phyloP scores from a whole-genome alignment of 306 rosid species.

The Astragalus membranaceus region DNA sequence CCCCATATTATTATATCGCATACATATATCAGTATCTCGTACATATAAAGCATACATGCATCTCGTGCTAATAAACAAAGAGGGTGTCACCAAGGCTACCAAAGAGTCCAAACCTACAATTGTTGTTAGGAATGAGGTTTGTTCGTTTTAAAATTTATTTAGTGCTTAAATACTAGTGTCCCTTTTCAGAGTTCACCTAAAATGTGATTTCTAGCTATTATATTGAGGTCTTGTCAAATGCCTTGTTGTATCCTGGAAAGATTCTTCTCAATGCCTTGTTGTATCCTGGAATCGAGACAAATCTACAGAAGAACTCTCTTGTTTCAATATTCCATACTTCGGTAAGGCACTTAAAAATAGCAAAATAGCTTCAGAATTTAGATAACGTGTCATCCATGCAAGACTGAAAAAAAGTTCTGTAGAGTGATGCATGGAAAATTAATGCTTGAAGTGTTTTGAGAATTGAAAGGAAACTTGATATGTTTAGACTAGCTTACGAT shows the following conservation, averaged over 20 bases:
- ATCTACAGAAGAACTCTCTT: conserved; percentile 76
- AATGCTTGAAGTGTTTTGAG: background rate
- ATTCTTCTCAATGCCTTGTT: conserved; percentile 84
- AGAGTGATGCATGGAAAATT: background rate
- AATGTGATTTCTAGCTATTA: background rate
- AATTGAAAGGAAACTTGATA: conserved; percentile 4
- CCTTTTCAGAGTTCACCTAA: background rate
- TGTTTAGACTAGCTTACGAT: conserved; percentile 1
- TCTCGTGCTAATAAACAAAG: no score
- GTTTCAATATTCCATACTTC: conserved; percentile 90
- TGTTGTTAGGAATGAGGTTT: conserved; percentile 88
- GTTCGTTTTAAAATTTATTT: conserved; percentile 4
- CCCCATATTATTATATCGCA: no score
- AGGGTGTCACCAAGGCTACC: conserved; percentile 79
- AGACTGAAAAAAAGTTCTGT: background rate
- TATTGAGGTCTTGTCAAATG: background rate
- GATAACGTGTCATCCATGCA: background rate
- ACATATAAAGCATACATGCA: no score
- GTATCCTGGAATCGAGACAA: conserved; percentile 93
- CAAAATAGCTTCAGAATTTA: background rate
- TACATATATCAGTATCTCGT: no score
- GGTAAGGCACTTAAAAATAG: conserved; percentile 39
- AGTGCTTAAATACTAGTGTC: background rate
- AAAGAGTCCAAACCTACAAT: conserved; percentile 92
- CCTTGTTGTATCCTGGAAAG: conserved; percentile 83